A percentile compares a stretch with the other conserved stretches of the same genome.
Evolutionary conservation across 176 grass and related monocot species (phyloP).

Genomic region (Hordeum marinum): DNA sequence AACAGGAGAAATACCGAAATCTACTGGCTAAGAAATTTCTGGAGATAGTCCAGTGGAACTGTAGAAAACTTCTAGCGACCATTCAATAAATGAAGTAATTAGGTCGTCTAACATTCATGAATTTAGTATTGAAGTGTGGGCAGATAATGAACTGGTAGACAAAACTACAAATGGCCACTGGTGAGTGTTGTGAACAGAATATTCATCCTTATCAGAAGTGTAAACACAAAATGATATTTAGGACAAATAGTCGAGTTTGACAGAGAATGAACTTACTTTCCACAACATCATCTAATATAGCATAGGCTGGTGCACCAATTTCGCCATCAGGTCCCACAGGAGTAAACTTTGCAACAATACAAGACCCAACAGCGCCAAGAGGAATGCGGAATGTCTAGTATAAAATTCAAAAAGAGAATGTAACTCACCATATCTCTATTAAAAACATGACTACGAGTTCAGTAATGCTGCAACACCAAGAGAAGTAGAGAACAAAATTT

Average conservation of each 20-base stretch:
- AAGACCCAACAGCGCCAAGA: slow-evolving; percentile 68
- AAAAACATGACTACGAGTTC: not conserved
- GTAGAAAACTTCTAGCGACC: not conserved
- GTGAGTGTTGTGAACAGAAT: not conserved
- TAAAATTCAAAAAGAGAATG: slow-evolving; percentile 10
- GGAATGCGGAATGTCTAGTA: slow-evolving; percentile 81
- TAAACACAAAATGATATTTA: not conserved
- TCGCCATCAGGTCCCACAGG: slow-evolving; percentile 83
- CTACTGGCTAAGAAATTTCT: not conserved
- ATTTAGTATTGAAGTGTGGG: not conserved
- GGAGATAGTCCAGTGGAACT: not conserved
- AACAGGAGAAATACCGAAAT: slow-evolving; percentile 13
- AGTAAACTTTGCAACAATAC: slow-evolving; percentile 91
- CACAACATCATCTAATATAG: slow-evolving; percentile 61
- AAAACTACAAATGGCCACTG: not conserved
- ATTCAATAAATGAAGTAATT: slow-evolving; percentile 8
- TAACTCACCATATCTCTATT: slow-evolving; percentile 11
- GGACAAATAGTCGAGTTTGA: not conserved
- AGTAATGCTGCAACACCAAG: not conserved
- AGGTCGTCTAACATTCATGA: not conserved
- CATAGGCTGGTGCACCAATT: slow-evolving; percentile 85
- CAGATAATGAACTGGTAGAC: not conserved
- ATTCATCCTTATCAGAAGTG: not conserved
- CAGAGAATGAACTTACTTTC: slow-evolving; percentile 62
- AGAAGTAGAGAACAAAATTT: slow-evolving; percentile 19